Base-by-base conservation (phyloP, 1,139 yeast genomes). In the Wickerhamiella infanticola region DNA sequence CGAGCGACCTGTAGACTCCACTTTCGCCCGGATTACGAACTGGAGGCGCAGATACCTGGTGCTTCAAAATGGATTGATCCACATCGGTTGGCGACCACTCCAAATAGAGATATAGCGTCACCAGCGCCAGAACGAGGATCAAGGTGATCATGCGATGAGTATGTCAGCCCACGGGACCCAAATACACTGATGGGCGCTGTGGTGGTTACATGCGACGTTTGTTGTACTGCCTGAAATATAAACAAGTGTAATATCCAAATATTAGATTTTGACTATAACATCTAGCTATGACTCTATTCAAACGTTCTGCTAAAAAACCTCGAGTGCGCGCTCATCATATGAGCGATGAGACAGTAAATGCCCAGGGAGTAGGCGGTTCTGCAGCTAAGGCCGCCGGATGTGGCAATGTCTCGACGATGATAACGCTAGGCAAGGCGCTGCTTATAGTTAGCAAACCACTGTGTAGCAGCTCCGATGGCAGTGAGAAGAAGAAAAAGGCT, bases 1-100 rank as follows among this genome's bases (percentile, higher is more conserved):
- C 66, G 0, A 73, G 70, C 6, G 83, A 76, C 47, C 81, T 70
- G 59, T 77, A 73, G n/a, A 79, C 66, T 1, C 85, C 79, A 13
- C 81, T 70, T 56, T 81, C 82, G 35, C 69, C 66, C 2, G 66
- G 62, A 29, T 66, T 61, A 23, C 84, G 63, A 2, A 79, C 74
- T 5, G 74, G 63, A 7, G 75, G 73, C 26, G 75, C 58, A 3
- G 71, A 62, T 6, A 81, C 69, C 59, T 81, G 88, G 51, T 73
- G 70, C 35, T 62, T 57, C 25, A 81, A 63, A 43, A 77, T 74
- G 27, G 68, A 59, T 13, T 72, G 75, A 49, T 74, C 74, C 3
- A 74, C 74, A 53, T 78, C 83, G 35, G 62, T 59, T 13, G 65
- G 66, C 11, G 60, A 48, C 37, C 63, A 39, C 43, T 53, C 57